These are phyloP conservation scores for Xylaria digitata DNA, from an alignment of 2,329 filamentous ascomycete species.

Conservation along the genomic window DNA sequence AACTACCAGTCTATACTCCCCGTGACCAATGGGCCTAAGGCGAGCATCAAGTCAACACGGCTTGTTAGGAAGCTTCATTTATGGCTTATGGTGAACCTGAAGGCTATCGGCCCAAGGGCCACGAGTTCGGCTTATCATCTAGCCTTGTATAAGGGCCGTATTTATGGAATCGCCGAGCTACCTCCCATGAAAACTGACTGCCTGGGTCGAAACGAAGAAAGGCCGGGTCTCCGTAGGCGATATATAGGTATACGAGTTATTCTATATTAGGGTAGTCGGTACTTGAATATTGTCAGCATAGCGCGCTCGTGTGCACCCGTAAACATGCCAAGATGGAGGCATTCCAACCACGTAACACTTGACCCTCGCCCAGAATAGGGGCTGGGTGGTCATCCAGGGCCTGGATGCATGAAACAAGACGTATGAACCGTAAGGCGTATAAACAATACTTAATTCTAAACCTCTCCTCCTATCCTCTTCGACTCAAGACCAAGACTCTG, in stretches of 20 bases:
- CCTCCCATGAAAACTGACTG: background rate
- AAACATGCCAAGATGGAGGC: background rate
- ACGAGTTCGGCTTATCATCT: slow-evolving; percentile 12
- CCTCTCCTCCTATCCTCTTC: background rate
- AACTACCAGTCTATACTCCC: background rate
- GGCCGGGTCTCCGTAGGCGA: background rate
- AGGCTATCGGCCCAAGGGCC: background rate
- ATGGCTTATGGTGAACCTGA: slow-evolving; percentile 5
- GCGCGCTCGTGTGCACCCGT: background rate
- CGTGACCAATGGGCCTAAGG: background rate
- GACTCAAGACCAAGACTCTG: background rate
- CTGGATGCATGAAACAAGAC: background rate
- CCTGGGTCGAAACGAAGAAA: background rate
- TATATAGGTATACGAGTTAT: background rate
- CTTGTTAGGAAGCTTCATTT: background rate
- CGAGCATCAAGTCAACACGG: background rate
- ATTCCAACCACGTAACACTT: background rate
- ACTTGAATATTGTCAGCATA: background rate
- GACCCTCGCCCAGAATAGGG: slow-evolving; percentile 1
- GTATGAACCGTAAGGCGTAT: background rate
- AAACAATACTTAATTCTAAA: background rate
- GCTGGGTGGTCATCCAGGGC: background rate
- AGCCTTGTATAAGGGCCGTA: background rate
- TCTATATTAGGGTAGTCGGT: background rate
- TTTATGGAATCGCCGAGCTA: background rate